Conservation (phyloP, 2,329 filamentous ascomycete species). For the Fusarium fujikuroi region DNA sequence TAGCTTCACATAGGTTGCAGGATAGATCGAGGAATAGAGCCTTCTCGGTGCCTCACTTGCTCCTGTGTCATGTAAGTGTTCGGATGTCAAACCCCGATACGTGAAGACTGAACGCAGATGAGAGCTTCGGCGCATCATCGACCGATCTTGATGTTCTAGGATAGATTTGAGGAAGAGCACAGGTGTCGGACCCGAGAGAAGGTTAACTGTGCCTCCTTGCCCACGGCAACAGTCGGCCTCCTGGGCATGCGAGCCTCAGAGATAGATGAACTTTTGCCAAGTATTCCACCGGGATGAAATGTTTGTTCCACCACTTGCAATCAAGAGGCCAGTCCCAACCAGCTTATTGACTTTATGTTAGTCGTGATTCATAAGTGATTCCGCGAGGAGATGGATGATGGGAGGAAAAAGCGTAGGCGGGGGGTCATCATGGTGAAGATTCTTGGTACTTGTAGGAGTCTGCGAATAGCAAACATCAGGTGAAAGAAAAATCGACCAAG, state of each 20-base stretch:
- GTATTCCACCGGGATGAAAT: not conserved
- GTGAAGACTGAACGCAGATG: fast-evolving
- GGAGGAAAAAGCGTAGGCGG: not conserved
- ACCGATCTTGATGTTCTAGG: fast-evolving
- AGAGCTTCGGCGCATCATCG: not conserved
- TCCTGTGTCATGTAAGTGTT: not conserved
- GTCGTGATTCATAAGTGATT: not conserved
- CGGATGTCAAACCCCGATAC: fast-evolving
- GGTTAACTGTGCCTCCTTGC: not conserved
- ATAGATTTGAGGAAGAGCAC: fast-evolving
- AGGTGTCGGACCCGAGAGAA: fast-evolving
- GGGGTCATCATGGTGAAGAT: not conserved
- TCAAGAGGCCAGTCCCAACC: not conserved
- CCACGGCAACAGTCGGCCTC: not conserved
- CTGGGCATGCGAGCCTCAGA: not conserved
- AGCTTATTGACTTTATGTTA: not conserved
- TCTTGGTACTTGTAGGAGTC: not conserved
- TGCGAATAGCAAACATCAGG: not conserved
- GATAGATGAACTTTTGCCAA: not conserved
- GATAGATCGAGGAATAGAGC: not conserved
- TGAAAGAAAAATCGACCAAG: not conserved
- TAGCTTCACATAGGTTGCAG: too few species aligned
- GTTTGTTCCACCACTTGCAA: not conserved
- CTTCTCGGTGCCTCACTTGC: too few species aligned
- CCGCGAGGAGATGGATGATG: too few species aligned